A percentile compares a stretch with the other conserved stretches of the same genome.
Evolutionary conservation across 2,329 filamentous ascomycete species (phyloP).

Genomic region (Aaosphaeria pasadenensis): DNA sequence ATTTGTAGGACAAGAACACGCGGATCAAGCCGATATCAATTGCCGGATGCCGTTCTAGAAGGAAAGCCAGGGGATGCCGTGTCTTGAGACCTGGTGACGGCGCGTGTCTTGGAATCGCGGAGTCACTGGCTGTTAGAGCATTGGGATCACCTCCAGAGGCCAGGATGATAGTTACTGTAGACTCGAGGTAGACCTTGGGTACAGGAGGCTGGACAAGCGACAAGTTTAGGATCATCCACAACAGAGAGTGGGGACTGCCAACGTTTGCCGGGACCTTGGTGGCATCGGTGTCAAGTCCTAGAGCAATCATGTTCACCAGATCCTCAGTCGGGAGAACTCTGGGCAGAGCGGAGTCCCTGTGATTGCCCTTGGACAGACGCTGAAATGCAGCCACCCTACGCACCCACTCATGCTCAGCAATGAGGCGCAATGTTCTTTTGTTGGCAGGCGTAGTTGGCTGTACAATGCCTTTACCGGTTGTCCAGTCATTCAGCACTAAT

Average conservation of each 20-base stretch:
- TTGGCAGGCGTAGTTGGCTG: slow-evolving; percentile 6
- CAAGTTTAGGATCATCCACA: slow-evolving; percentile 23
- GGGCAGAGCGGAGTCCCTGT: slow-evolving; percentile 8
- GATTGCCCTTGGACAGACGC: slow-evolving; percentile 8
- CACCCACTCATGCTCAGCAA: slow-evolving; percentile 27
- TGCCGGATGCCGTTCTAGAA: slow-evolving; percentile 19
- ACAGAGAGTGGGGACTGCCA: slow-evolving; percentile 10
- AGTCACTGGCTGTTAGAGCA: slow-evolving; percentile 9
- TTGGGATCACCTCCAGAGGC: slow-evolving; percentile 18
- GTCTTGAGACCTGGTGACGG: background rate
- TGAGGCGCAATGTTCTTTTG: slow-evolving; percentile 16
- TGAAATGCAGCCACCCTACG: slow-evolving; percentile 16
- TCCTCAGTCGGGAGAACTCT: slow-evolving; percentile 17
- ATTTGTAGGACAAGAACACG: slow-evolving; percentile 15
- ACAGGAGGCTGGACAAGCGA: slow-evolving; percentile 10
- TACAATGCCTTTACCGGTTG: slow-evolving; percentile 7
- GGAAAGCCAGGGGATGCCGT: slow-evolving; percentile 18
- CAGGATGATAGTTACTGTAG: slow-evolving; percentile 15
- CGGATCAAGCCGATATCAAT: slow-evolving; percentile 19
- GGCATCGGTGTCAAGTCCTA: slow-evolving; percentile 22
- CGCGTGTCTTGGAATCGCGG: slow-evolving; percentile 3
- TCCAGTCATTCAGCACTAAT: slow-evolving; percentile 26
- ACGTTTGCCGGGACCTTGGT: slow-evolving; percentile 10
- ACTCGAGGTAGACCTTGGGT: slow-evolving; percentile 14
- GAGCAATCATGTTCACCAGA: slow-evolving; percentile 16